Evolutionary conservation across 2,329 filamentous ascomycete species (phyloP), one percentile per base, ranked within the genome.

Genomic region (Colletotrichum sp.): DNA sequence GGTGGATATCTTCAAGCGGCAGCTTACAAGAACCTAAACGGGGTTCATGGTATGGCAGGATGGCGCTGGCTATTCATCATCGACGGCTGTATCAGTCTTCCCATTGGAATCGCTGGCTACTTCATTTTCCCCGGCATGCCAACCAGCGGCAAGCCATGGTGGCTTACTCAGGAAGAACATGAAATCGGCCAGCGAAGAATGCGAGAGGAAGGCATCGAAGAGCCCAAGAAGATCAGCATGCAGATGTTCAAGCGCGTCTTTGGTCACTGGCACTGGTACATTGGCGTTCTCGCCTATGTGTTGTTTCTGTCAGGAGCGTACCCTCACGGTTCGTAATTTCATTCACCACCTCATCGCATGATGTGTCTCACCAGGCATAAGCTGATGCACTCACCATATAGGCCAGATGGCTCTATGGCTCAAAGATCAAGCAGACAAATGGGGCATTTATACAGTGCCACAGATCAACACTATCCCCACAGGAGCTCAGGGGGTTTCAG

Each of bases 21-120:
- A 0, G 88, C 88, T 0, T 90, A 90, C 78, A 87, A 83, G 15
- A 88, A 88, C 30, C 82, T 90, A 0, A 87, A 88, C 21, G 88
- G 88, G 0, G 83, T 87, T 0, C 82, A 81, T 6, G 89, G 88
- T 0, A 85, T 88, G 80, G 81, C 86, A 0, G 89, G 89, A 0
- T 90, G 88, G 88, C 81, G 85, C 63, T 89, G 85, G 88, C 81
- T 90, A 0, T 91, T 91, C 66, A 87, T 91, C 13, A 90, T 91
- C 30, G 89, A 91, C 68, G 90, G 89, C 1, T 84, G 90, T 34
- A 90, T 91, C 78, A 89, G 87, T 1, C 82, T 91, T 4, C 89
- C 89, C 0, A 85, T 91, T 12, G 87, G 88, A 0, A 71, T 91
- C 3, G 84, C 87, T 7, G 89, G 90, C 0, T 90, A 86, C 75